Evolutionary conservation across 2,329 filamentous ascomycete species (phyloP), one percentile per base, ranked within the genome.

Genomic region (Hypomyces rosellus): DNA sequence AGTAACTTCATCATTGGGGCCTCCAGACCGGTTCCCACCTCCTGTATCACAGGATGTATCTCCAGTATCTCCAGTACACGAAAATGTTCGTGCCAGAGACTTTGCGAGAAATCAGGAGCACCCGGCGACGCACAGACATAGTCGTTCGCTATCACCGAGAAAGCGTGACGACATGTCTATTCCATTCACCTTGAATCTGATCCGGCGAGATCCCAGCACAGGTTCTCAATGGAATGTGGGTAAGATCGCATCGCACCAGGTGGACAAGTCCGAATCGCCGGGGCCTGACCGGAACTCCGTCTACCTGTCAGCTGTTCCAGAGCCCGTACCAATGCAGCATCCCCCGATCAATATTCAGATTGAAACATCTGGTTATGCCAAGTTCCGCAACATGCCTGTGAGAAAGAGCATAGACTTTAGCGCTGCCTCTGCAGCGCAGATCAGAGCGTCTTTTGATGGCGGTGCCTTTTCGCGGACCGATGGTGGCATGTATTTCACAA

Each of bases 181-280:
- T 0, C 73, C 77, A 0, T 82, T 81, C 55, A 75, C 73, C 2
- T 67, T 83, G 13, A 84, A 81, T 0, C 66, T 91, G 13, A 89
- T 90, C 59, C 82, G 87, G n/a, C 80, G 86, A 55, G 84, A 90
- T 62, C 85, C 85, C 1, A 74, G 77, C 18, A 80, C 83, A 8
- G 81, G 82, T 7, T 75, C 74, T 49, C 87, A 90, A 64, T 89
- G 86, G 85, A 90, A 90, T 61, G 77, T 90, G 12, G 87, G 83
- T 18, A 82, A 75, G 49, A 76, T 89, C 45, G 76, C 75, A 2
- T 81, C 77, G 0, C 74, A 74, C 52, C 75, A 80, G 54, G 63
- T 73, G 13, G 74, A 77, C 41, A 49, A 48, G 15, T 58, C 60
- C 9, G 57, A 60, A 1, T 61, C 59, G 5, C 57, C 54, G 11